Base-by-base conservation (phyloP, 352 stramenopile species). In the Pythium volutum region DNA sequence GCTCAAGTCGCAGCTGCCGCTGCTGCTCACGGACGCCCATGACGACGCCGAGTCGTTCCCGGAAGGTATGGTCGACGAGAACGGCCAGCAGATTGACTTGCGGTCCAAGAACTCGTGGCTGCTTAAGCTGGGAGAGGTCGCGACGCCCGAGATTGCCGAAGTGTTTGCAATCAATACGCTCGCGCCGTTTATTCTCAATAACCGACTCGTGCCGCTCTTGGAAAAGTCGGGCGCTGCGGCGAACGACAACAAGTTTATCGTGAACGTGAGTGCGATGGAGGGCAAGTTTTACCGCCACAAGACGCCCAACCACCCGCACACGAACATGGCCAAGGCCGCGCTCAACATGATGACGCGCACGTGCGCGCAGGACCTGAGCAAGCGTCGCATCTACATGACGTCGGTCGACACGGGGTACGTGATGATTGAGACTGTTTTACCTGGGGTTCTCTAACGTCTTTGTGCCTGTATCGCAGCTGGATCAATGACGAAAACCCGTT, bases 341-440 rank as follows among this genome's bases (percentile, higher is more conserved):
- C 81, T 98, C 55, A 99, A 99, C 74, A 99, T 99, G 96, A 97
- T 99, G 73, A 98, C 96, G n/a, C 79, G 95, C 16, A 99, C 96
- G 8, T 98, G 89, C 29, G 90, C 94, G 0, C 91, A 98, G 66
- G 95, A 98, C 71, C 71, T 98, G 70, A 95, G 88, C 51, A 97
- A 97, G 69, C 83, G 88, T 11, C 70, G 81, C 56, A 98, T 99
- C 59, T 99, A 89, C 69, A 99, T 99, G 96, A 99, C 97, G 66
- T 95, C 87, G 39, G 94, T 99, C n/a, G 96, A 99, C 77, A 99
- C 96, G 18, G 96, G 96, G 74, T 91, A 68, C 64, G 79, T n/a
- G n/a, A n/a, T n/a, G n/a, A n/a, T n/a, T n/a, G n/a, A n/a, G n/a
- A n/a, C n/a, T n/a, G n/a, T n/a, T n/a, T n/a, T n/a, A n/a, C n/a